Evolutionary conservation across 345 rosid genomes (phyloP).

Genomic region (Microcos paniculata): DNA sequence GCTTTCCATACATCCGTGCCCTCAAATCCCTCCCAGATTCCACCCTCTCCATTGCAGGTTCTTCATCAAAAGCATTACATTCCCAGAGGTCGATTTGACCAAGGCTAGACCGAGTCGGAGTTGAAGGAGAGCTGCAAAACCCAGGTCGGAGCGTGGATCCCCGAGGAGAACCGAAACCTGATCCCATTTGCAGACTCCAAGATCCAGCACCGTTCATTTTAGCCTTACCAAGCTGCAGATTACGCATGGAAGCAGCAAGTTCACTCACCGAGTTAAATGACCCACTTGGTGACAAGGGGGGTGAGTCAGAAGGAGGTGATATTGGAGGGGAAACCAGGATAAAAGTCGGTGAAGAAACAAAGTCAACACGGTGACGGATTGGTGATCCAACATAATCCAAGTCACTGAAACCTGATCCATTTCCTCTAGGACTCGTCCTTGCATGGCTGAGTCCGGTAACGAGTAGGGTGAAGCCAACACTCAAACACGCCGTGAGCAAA

Average conservation of each 20-base stretch:
- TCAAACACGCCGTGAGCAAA: no score
- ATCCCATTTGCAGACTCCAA: slow-evolving; percentile 21
- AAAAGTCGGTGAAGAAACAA: slow-evolving; percentile 45
- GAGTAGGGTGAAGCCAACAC: no score
- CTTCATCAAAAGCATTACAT: slow-evolving; percentile 43
- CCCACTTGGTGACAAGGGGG: slow-evolving; percentile 48
- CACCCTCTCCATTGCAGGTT: slow-evolving; percentile 66
- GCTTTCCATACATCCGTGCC: slow-evolving; percentile 58
- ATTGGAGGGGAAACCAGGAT: slow-evolving; percentile 36
- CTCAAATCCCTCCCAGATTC: slow-evolving; percentile 77
- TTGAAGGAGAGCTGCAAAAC: slow-evolving; percentile 49
- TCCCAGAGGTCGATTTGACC: slow-evolving; percentile 44
- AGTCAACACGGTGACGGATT: slow-evolving; percentile 28
- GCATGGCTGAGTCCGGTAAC: no score
- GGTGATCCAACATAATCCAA: slow-evolving; percentile 34
- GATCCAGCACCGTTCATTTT: slow-evolving; percentile 21
- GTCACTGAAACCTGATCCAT: slow-evolving; percentile 26
- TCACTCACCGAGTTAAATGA: slow-evolving; percentile 23
- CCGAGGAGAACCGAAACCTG: slow-evolving; percentile 47
- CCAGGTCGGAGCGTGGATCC: slow-evolving; percentile 56
- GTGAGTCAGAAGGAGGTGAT: slow-evolving; percentile 48
- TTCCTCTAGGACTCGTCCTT: slow-evolving; percentile 30
- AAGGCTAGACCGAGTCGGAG: slow-evolving; percentile 44
- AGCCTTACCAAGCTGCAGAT: slow-evolving; percentile 32
- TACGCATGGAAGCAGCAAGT: slow-evolving; percentile 42